Evolutionary conservation across 2,329 filamentous ascomycete genomes (phyloP).

Genomic region (Neofusicoccum laricinum): DNA sequence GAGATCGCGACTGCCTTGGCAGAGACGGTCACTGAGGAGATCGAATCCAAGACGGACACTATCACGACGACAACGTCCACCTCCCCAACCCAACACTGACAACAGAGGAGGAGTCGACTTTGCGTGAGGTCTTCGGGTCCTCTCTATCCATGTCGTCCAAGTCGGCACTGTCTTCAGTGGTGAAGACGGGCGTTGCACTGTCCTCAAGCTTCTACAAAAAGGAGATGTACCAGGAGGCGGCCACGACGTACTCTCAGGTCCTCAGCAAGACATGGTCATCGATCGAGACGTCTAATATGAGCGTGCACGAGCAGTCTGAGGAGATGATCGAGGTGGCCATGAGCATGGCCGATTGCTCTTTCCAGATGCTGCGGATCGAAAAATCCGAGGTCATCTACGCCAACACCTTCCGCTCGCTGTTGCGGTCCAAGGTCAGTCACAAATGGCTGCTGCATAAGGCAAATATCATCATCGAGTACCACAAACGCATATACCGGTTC

Average conservation of each 20-base stretch:
- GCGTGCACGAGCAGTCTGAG: constrained; percentile 45
- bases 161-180: constrained; percentile 17
- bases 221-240: constrained; percentile 24
- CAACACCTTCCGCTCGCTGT: constrained; percentile 26
- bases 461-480: constrained; percentile 27
- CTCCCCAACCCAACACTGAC: constrained; percentile 14
- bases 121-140: constrained; percentile 24
- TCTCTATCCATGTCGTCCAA: constrained; percentile 20
- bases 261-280: constrained; percentile 25
- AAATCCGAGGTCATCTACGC: constrained; percentile 27
- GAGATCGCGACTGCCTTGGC: constrained; percentile 24
- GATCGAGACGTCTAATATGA: constrained; percentile 41
- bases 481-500: constrained; percentile 27
- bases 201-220: constrained; percentile 21
- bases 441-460: constrained; percentile 24
- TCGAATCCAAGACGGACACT: constrained; percentile 19
- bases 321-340: constrained; percentile 34
- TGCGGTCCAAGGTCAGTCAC: constrained; percentile 22
- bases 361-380: constrained; percentile 27
- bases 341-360: constrained; percentile 26
- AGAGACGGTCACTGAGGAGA: constrained; percentile 25
- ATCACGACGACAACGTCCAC: constrained; percentile 14
- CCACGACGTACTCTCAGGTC: constrained; percentile 23
- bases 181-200: constrained; percentile 24
- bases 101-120: constrained; percentile 22